Conservation (phyloP, 768 basidiomycete species). For the Xanthoconium stramineum region DNA sequence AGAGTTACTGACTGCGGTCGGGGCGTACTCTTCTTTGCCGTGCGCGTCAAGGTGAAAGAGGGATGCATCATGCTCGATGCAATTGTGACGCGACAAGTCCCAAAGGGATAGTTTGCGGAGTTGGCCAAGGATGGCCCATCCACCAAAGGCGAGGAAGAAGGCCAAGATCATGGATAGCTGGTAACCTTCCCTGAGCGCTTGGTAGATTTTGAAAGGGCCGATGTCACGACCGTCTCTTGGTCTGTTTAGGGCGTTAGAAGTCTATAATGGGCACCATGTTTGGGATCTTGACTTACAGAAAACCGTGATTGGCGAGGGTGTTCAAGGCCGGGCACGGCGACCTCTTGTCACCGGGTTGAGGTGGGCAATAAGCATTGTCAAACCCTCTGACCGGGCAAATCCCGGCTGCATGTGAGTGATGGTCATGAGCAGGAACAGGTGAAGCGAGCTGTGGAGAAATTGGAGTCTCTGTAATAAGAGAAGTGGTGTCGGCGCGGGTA, state of each 20-base stretch:
- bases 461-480: background rate
- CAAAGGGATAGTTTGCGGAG: constrained; percentile 34
- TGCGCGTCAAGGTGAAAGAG: constrained; percentile 50
- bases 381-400: constrained; percentile 41
- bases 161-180: constrained; percentile 46
- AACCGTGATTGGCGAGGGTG: constrained; percentile 71
- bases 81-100: constrained; percentile 44
- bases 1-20: constrained; percentile 37
- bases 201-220: constrained; percentile 35
- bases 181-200: constrained; percentile 49
- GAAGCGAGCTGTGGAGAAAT: constrained; percentile 7
- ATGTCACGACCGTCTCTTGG: constrained; percentile 51
- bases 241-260: constrained; percentile 25
- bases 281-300: constrained; percentile 48
- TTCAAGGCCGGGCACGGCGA: constrained; percentile 75
- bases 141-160: constrained; percentile 44
- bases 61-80: constrained; percentile 59
- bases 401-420: constrained; percentile 20
- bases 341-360: constrained; percentile 48
- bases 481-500: background rate
- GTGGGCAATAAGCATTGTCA: constrained; percentile 40
- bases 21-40: constrained; percentile 44
- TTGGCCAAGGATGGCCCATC: constrained; percentile 42
- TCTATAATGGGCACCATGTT: background rate
- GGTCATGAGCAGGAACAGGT: constrained; percentile 15